Conservation (phyloP, 495 filamentous ascomycete genomes). For the Xylaria cubensis region DNA sequence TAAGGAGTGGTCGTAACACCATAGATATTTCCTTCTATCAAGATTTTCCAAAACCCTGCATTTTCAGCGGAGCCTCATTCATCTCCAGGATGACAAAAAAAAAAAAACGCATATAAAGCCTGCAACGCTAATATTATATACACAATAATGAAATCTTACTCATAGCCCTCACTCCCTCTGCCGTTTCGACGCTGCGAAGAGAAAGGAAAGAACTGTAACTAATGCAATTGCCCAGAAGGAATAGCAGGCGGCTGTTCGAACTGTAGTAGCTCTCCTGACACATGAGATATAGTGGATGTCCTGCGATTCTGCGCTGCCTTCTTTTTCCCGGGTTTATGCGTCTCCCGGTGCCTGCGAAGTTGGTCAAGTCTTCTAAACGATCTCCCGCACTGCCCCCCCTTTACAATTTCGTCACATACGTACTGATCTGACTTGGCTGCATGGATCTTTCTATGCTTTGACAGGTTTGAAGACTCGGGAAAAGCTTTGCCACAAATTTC, state of each 20-base stretch:
- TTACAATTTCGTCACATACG: constrained; percentile 19
- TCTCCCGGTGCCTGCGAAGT: constrained; percentile 53
- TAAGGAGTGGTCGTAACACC: too few species aligned
- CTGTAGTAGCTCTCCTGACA: neutral
- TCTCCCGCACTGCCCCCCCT: constrained; percentile 48
- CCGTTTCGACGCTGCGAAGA: neutral
- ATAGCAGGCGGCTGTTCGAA: neutral
- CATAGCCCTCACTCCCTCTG: neutral
- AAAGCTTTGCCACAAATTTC: constrained; percentile 57
- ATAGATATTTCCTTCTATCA: neutral
- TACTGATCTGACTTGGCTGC: constrained; percentile 48
- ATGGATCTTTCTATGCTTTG: constrained; percentile 59
- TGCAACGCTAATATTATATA: neutral
- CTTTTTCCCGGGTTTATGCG: constrained; percentile 35
- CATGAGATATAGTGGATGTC: constrained; percentile 3
- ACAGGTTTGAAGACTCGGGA: constrained; percentile 63
- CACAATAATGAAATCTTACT: neutral
- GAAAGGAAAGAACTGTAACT: neutral
- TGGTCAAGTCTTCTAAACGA: constrained; percentile 65
- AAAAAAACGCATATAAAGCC: neutral
- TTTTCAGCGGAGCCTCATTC: neutral
- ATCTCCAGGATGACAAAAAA: neutral
- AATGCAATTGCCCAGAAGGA: neutral
- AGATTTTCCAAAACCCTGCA: neutral
- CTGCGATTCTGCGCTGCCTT: neutral